Evolutionary conservation across 2,329 filamentous ascomycete genomes (phyloP).

Genomic region (Pseudogymnoascus sp.): DNA sequence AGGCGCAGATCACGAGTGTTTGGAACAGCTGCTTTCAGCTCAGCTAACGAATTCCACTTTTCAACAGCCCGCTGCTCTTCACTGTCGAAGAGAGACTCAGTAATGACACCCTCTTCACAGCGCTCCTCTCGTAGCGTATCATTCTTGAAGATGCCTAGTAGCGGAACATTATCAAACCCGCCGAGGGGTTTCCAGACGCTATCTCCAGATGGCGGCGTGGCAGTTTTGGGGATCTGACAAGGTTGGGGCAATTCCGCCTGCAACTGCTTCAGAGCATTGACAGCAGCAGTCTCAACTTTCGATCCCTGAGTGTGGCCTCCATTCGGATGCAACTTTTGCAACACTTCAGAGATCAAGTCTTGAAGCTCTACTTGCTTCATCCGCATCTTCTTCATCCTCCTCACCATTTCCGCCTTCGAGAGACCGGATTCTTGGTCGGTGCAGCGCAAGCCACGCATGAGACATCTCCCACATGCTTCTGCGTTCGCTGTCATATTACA

Average conservation of each 20-base stretch:
- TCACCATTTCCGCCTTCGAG: slow-evolving; percentile 11
- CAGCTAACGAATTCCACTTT: not conserved
- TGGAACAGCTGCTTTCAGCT: slow-evolving; percentile 14
- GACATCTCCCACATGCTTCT: slow-evolving; percentile 36
- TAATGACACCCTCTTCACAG: not conserved
- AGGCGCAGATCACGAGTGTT: slow-evolving; percentile 12
- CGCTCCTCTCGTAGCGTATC: not conserved
- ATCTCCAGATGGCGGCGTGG: not conserved
- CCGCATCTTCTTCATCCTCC: slow-evolving; percentile 10
- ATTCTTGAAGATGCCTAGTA: not conserved
- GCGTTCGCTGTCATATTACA: slow-evolving; percentile 36
- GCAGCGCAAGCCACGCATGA: slow-evolving; percentile 35
- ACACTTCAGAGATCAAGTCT: slow-evolving; percentile 17
- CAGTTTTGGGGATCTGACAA: not conserved
- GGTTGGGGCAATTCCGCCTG: not conserved
- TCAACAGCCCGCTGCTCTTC: not conserved
- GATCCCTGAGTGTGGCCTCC: not conserved
- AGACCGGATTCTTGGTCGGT: slow-evolving; percentile 32
- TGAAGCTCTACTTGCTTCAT: slow-evolving; percentile 23
- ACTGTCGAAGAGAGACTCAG: not conserved
- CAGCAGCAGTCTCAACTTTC: not conserved
- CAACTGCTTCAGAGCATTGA: not conserved
- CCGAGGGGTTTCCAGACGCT: not conserved
- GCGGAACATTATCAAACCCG: not conserved
- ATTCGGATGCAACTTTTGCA: slow-evolving; percentile 11